Conservation (phyloP, 2,329 filamentous ascomycete species). For the Monilinia fructigena region DNA sequence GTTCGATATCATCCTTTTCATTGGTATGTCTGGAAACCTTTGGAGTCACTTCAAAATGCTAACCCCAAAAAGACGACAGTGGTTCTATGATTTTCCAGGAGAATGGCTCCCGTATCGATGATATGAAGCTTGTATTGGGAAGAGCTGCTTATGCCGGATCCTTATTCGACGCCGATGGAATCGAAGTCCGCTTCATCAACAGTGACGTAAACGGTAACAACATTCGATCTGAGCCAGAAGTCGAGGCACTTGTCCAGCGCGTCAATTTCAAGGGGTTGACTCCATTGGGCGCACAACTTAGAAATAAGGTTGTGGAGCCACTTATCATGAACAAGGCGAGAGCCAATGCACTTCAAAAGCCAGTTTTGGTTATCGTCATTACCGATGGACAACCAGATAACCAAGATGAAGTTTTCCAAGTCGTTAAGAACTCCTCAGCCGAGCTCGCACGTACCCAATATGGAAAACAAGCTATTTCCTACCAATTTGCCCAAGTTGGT, state of each 20-base stretch:
- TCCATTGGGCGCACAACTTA: conserved; percentile 62
- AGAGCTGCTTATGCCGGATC: conserved; percentile 63
- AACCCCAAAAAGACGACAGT: conserved; percentile 53
- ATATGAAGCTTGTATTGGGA: conserved; percentile 62
- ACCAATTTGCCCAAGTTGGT: conserved; percentile 21
- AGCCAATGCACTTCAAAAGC: conserved; percentile 13
- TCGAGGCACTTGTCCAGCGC: conserved; percentile 55
- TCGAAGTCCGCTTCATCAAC: conserved; percentile 70
- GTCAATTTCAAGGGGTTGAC: conserved; percentile 66
- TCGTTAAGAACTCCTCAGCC: conserved; percentile 6
- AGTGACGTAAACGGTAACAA: conserved; percentile 52
- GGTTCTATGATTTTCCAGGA: conserved; percentile 70
- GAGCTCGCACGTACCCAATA: conserved; percentile 16
- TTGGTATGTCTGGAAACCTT: conserved; percentile 31
- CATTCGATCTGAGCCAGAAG: conserved; percentile 56
- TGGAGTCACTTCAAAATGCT: conserved; percentile 5
- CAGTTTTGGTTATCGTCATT: conserved; percentile 20
- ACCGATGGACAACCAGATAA: conserved; percentile 23
- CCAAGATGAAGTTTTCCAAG: conserved; percentile 20
- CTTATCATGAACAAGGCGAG: conserved; percentile 48
- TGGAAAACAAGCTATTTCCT: conserved; percentile 21
- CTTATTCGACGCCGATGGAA: conserved; percentile 68
- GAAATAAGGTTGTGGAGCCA: conserved; percentile 62
- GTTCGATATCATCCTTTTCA: conserved; percentile 39
- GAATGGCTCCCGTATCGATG: conserved; percentile 63